phyloP scores from a whole-genome alignment of 441 rosid genomes.

The Mallotus repandus region DNA sequence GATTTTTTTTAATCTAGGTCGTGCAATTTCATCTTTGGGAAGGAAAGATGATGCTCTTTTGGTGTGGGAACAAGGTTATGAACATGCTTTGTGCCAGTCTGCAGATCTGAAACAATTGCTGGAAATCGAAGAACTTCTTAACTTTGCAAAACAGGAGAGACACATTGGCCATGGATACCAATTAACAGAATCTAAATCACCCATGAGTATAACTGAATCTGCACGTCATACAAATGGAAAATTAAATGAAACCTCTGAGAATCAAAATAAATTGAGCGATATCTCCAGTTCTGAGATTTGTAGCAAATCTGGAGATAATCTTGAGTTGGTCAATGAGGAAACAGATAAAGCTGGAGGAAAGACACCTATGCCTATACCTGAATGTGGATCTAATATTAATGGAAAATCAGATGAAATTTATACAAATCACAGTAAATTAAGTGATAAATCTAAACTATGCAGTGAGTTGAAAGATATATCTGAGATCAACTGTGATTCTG shows the following conservation, averaged over 20 bases:
- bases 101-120: conserved; percentile 89
- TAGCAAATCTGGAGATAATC: conserved; percentile 25
- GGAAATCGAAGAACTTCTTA: conserved; percentile 85
- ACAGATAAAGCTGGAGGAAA: conserved; percentile 27
- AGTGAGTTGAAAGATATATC: conserved; percentile 34
- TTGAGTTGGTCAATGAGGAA: conserved; percentile 26
- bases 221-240: conserved; percentile 34
- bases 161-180: conserved; percentile 30
- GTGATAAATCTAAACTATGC: conserved; percentile 31
- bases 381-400: conserved; percentile 37
- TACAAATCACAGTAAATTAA: conserved; percentile 23
- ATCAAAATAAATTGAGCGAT: conserved; percentile 32
- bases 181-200: conserved; percentile 30
- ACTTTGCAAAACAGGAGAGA: conserved; percentile 46
- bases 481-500: conserved; percentile 31
- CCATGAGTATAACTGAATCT: conserved; percentile 32
- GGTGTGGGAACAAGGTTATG: conserved; percentile 81
- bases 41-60: conserved; percentile 74
- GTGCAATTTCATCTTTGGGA: conserved; percentile 77
- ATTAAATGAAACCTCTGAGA: conserved; percentile 33
- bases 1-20: conserved; percentile 50
- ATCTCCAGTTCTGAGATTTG: conserved; percentile 29
- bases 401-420: conserved; percentile 33
- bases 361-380: conserved; percentile 31
- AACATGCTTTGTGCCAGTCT: conserved; percentile 59